A percentile compares a stretch with the other conserved stretches of the same genome.
These are phyloP conservation scores for Pichia cephalocereana DNA, from an alignment of 805 yeast genomes.

Conservation along the genomic window DNA sequence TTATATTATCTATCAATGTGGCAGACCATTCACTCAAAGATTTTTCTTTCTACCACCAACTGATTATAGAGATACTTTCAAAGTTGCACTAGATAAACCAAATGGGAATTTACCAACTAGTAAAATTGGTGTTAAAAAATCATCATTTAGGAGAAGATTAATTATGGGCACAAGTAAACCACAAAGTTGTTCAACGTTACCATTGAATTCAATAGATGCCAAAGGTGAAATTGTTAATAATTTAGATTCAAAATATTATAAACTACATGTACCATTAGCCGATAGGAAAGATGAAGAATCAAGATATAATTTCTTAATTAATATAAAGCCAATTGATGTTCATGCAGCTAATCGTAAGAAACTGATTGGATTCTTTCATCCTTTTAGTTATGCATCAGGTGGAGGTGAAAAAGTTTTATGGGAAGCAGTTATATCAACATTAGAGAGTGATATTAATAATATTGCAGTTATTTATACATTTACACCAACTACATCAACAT, in stretches of 20 bases:
- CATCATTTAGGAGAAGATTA: slow-evolving; percentile 24
- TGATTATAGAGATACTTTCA: slow-evolving; percentile 19
- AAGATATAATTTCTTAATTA: slow-evolving; percentile 11
- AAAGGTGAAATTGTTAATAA: slow-evolving; percentile 4
- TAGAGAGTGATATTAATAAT: slow-evolving; percentile 37
- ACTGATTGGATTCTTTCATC: slow-evolving; percentile 86
- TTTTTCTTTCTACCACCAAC: slow-evolving; percentile 22
- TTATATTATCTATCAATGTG: slow-evolving; percentile 11
- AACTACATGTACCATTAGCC: slow-evolving; percentile 20
- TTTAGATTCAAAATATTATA: slow-evolving; percentile 10
- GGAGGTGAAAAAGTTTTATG: slow-evolving; percentile 97
- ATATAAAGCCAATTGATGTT: slow-evolving; percentile 20
- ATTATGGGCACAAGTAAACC: slow-evolving; percentile 25
- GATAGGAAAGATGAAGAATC: slow-evolving; percentile 16
- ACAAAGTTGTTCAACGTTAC: slow-evolving; percentile 26
- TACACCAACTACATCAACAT: slow-evolving; percentile 16
- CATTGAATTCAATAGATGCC: slow-evolving; percentile 15
- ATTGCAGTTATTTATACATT: slow-evolving; percentile 56
- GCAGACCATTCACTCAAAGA: slow-evolving; percentile 15
- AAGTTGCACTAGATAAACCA: slow-evolving; percentile 12
- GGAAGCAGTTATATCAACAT: slow-evolving; percentile 78
- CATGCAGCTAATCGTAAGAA: slow-evolving; percentile 30
- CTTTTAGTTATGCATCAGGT: slow-evolving; percentile 92
- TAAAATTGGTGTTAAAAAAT: slow-evolving; percentile 19
- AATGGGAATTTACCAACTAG: slow-evolving; percentile 15